Percentiles rank a stretch among this genome's conserved stretches.
Conservation (phyloP, 2,329 filamentous ascomycete species). For the Hypoxylon sp. region DNA sequence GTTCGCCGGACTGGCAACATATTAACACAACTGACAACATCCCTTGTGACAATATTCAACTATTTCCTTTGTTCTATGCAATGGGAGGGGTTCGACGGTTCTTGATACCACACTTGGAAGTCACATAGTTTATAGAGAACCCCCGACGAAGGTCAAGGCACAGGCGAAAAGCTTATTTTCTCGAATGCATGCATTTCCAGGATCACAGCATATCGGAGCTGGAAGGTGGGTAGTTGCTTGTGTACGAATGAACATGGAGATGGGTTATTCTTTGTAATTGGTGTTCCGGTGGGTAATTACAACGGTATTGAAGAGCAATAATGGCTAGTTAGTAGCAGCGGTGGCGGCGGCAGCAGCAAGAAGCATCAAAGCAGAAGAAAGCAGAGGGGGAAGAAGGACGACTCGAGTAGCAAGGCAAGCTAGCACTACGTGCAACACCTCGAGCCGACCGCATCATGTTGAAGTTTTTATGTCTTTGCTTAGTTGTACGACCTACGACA, state of each 20-base stretch:
- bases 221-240: conserved; percentile 49
- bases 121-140: conserved; percentile 56
- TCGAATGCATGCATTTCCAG: conserved; percentile 60
- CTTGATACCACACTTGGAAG: conserved; percentile 54
- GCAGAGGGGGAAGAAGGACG: conserved; percentile 10
- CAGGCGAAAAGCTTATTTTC: conserved; percentile 60
- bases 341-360: conserved; percentile 13
- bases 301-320: conserved; percentile 36
- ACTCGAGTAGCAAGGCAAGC: conserved; percentile 37
- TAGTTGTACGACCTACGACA: conserved; percentile 41
- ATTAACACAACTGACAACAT: conserved; percentile 32
- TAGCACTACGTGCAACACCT: conserved; percentile 34
- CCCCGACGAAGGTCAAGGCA: conserved; percentile 54
- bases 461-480: conserved; percentile 46
- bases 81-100: conserved; percentile 47
- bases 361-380: conserved; percentile 7
- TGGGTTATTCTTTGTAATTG: conserved; percentile 44
- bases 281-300: conserved; percentile 53
- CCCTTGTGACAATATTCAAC: conserved; percentile 53
- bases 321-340: conserved; percentile 37
- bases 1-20: conserved; percentile 43
- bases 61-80: conserved; percentile 54
- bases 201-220: conserved; percentile 56
- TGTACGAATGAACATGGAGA: conserved; percentile 53
- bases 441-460: conserved; percentile 45